Evolutionary conservation across 768 basidiomycete species (phyloP), one percentile per base, ranked within the genome.

Genomic region (Tulasnella sp.): DNA sequence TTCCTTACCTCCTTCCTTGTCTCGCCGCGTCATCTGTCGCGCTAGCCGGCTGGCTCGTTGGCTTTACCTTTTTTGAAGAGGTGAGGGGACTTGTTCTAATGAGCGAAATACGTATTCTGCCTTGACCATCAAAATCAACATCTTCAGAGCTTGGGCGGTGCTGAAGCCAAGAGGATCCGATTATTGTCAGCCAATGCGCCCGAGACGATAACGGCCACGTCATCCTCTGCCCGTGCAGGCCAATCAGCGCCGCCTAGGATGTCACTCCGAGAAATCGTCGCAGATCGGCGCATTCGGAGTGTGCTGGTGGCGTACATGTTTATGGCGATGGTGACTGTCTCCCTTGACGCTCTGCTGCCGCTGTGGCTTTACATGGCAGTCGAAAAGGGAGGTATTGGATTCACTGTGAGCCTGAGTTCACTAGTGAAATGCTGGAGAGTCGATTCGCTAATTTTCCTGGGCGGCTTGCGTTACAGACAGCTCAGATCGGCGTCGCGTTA

Each of bases 321-420:
- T 30, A 45, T 64, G 12, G 55, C 50, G 4, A n/a, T 64, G 27
- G 51, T 60, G 21, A 57, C 56, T n/a, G 38, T 48, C 3, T 62
- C 62, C 8, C 45, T 63, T 22, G 62, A 64, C 22, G 46, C 49
- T 22, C 45, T 62, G 19, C 56, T 62, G 38, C 57, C 55, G 12
- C 51, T 64, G 25, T 64, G 61, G 63, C 64, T 64, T 44, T 64
- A 53, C 19, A 59, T 52, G 43, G 49, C 56, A 25, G 17, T 64
- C n/a, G 45, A 42, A 2, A 45, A 59, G 30, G 61, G 63, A 12
- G 63, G 63, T 9, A 27, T 64, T 34, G 61, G 63, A 9, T 55
- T 64, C 22, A 59, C 31, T 38, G 63, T 64, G 22, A 48, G 62
- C 21, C 1, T n/a, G n/a, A n/a, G n/a, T n/a, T n/a, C 10, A n/a